Percentiles rank a stretch among this genome's conserved stretches.
phyloP scores from a whole-genome alignment of 2,329 filamentous ascomycete genomes.

The Diatrype stigma region DNA sequence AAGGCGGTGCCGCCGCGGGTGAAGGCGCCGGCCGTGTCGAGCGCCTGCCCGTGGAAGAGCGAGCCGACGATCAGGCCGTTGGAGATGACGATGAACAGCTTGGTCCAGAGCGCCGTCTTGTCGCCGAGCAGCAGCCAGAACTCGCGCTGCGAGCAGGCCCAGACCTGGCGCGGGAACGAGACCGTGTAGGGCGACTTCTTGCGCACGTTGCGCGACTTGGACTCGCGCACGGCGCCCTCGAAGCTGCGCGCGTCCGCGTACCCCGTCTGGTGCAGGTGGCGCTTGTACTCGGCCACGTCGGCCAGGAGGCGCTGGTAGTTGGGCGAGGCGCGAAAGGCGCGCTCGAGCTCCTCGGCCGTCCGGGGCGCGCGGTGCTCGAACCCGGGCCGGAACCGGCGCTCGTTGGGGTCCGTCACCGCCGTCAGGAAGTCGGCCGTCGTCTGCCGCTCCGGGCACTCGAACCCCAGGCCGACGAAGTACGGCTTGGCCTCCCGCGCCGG shows the following conservation, averaged over 20 bases:
- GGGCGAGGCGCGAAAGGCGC: slow-evolving; percentile 60
- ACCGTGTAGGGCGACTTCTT: slow-evolving; percentile 75
- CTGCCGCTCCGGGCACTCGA: slow-evolving; percentile 51
- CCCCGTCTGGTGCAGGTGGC: slow-evolving; percentile 46
- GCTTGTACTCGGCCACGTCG: slow-evolving; percentile 51
- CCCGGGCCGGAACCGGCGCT: slow-evolving; percentile 63
- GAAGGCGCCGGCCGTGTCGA: slow-evolving; percentile 61
- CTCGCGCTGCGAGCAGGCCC: slow-evolving; percentile 65
- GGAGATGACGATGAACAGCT: slow-evolving; percentile 72
- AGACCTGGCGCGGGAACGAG: slow-evolving; percentile 67
- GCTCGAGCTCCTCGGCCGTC: slow-evolving; percentile 62
- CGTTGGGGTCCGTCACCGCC: slow-evolving; percentile 68
- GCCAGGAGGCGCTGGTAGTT: slow-evolving; percentile 56
- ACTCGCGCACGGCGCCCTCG: slow-evolving; percentile 58
- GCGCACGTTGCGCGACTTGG: slow-evolving; percentile 63
- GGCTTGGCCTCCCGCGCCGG: slow-evolving; percentile 55
- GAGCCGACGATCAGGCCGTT: slow-evolving; percentile 73
- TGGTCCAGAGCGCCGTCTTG: slow-evolving; percentile 70
- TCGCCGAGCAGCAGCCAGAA: slow-evolving; percentile 77
- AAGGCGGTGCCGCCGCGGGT: slow-evolving; percentile 44
- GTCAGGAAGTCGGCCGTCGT: slow-evolving; percentile 79
- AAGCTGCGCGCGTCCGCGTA: slow-evolving; percentile 61
- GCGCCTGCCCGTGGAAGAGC: slow-evolving; percentile 66
- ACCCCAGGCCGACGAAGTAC: slow-evolving; percentile 66
- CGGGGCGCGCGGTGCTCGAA: slow-evolving; percentile 65